These are phyloP conservation scores for Salvia rosmarinus DNA, from an alignment of 257 asterid species.

Conservation along the genomic window DNA sequence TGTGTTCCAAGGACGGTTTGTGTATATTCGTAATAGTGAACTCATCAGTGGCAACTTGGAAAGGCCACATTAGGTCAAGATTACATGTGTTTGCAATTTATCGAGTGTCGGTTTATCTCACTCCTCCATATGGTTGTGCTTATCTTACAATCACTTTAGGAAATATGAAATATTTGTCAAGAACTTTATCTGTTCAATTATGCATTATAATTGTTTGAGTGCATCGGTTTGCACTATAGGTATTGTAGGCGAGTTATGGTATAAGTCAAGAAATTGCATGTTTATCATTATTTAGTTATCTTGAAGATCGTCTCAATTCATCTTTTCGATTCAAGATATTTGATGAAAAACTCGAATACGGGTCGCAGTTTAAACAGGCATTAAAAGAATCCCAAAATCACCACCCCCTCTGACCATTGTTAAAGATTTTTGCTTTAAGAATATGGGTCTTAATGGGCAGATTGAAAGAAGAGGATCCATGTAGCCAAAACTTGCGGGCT, in stretches of 20 bases:
- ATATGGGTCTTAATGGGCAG: too few relatives aligned
- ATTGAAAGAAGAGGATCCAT: too few relatives aligned
- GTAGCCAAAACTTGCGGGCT: too few relatives aligned
- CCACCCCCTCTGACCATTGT: too few relatives aligned
- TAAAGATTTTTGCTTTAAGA: too few relatives aligned
- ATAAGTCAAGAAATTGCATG: conserved; percentile 17
- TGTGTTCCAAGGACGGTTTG: conserved; percentile 93
- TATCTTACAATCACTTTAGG: conserved; percentile 15
- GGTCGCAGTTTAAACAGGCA: too few relatives aligned
- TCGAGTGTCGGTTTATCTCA: background rate
- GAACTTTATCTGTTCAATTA: conserved; percentile 4
- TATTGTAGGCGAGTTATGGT: background rate
- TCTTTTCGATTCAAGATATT: background rate
- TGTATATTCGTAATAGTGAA: conserved; percentile 89
- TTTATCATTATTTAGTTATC: conserved; percentile 6
- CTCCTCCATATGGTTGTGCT: background rate
- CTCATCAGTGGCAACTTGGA: conserved; percentile 93
- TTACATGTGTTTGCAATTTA: conserved; percentile 29
- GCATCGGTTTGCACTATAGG: conserved; percentile 8
- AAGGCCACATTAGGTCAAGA: conserved; percentile 91
- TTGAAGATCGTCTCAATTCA: background rate
- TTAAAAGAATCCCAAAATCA: too few relatives aligned
- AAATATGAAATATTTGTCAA: background rate
- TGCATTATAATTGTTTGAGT: conserved; percentile 8
- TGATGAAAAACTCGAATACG: too few relatives aligned